phyloP scores from a whole-genome alignment of 768 basidiomycete species.

The Boletellus emodensis region DNA sequence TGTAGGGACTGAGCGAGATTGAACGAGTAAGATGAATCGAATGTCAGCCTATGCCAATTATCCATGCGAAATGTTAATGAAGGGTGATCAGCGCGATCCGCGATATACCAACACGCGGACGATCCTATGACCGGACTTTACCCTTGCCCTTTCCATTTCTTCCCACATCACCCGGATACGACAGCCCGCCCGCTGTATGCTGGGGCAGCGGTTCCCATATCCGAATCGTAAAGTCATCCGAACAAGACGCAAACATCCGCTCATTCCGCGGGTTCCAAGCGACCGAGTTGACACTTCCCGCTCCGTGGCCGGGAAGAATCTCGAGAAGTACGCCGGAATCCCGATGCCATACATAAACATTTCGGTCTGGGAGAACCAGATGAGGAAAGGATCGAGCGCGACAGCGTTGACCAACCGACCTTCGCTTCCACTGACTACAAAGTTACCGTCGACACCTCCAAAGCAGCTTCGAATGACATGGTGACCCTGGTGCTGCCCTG shows the following conservation, averaged over 20 bases:
- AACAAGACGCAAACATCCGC: conserved; percentile 94
- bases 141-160: conserved; percentile 60
- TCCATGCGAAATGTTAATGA: conserved; percentile 23
- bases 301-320: conserved; percentile 81
- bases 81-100: conserved; percentile 17
- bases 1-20: conserved; percentile 18
- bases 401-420: conserved; percentile 45
- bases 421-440: conserved; percentile 93
- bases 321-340: conserved; percentile 82
- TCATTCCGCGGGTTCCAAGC: conserved; percentile 92
- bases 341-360: conserved; percentile 94
- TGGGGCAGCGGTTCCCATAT: conserved; percentile 69
- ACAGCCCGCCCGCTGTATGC: conserved; percentile 14
- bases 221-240: conserved; percentile 86
- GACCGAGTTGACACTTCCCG: conserved; percentile 90
- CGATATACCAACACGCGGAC: conserved; percentile 14
- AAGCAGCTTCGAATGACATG: conserved; percentile 93
- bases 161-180: conserved; percentile 19
- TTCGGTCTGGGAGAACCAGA: conserved; percentile 60
- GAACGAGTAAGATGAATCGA: conserved; percentile 24
- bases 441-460: conserved; percentile 84
- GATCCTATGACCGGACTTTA: conserved; percentile 48
- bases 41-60: conserved; percentile 26
- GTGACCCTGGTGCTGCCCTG: conserved; percentile 77
- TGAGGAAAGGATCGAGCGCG: conserved; percentile 7